Percentiles rank a stretch among this genome's conserved stretches.
phyloP scores from a whole-genome alignment of 768 basidiomycete species.

The Leccinum ochraceum region DNA sequence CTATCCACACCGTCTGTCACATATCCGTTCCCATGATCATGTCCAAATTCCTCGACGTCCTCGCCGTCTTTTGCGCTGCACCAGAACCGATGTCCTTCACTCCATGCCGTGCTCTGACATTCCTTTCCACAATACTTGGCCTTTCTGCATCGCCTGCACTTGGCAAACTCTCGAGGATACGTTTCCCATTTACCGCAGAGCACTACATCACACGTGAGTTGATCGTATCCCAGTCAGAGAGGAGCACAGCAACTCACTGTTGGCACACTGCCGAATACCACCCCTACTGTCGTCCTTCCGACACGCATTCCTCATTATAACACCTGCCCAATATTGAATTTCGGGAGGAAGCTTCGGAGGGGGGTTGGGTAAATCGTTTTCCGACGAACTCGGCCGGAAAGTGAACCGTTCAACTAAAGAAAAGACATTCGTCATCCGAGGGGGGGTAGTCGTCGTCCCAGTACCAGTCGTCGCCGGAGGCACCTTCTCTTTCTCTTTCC shows the following conservation, averaged over 20 bases:
- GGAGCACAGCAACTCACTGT: slow-evolving; percentile 58
- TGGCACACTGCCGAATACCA: slow-evolving; percentile 96
- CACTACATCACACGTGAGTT: slow-evolving; percentile 49
- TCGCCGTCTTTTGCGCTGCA: slow-evolving; percentile 68
- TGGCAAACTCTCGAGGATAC: slow-evolving; percentile 93
- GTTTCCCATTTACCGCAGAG: slow-evolving; percentile 94
- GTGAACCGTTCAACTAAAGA: slow-evolving; percentile 96
- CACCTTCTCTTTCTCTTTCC: slow-evolving; percentile 49
- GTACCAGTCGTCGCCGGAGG: slow-evolving; percentile 18
- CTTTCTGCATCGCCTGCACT: slow-evolving; percentile 93
- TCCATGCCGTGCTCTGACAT: slow-evolving; percentile 96
- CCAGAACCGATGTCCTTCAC: slow-evolving; percentile 95
- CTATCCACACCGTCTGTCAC: slow-evolving; percentile 15
- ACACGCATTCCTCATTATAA: slow-evolving; percentile 99
- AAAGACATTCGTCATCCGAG: slow-evolving; percentile 86
- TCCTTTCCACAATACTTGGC: slow-evolving; percentile 99
- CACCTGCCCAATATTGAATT: slow-evolving; percentile 98
- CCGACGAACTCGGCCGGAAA: slow-evolving; percentile 84
- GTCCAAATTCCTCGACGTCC: slow-evolving; percentile 37
- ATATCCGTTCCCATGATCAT: slow-evolving; percentile 27
- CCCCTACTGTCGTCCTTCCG: slow-evolving; percentile 92
- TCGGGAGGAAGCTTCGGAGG: slow-evolving; percentile 78
- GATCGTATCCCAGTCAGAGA: background rate
- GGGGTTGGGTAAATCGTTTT: slow-evolving; percentile 67
- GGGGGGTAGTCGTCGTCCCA: slow-evolving; percentile 8